A percentile compares a stretch with the other conserved stretches of the same genome.
These are phyloP conservation scores for Apiospora marii DNA, from an alignment of 2,329 filamentous ascomycete species.

Conservation along the genomic window DNA sequence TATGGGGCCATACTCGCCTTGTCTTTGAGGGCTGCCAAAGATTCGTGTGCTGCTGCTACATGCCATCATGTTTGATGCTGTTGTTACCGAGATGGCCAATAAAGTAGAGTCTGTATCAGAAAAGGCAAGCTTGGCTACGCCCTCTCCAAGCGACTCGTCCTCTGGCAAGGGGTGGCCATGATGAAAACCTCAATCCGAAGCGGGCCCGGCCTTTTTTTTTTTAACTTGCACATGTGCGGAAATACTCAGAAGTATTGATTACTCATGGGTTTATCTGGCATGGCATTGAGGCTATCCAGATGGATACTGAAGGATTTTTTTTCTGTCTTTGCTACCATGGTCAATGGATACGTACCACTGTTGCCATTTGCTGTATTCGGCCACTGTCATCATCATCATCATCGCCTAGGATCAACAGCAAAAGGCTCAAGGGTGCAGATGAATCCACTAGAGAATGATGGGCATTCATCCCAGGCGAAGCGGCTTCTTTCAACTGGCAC, in stretches of 20 bases:
- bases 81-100: conserved; percentile 8
- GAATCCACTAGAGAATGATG: conserved; percentile 21
- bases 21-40: conserved; percentile 5
- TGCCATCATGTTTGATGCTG: neutral
- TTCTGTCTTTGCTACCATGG: neutral
- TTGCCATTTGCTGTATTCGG: neutral
- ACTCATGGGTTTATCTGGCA: neutral
- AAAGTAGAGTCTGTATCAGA: conserved; percentile 13
- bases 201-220: neutral
- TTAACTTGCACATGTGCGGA: neutral
- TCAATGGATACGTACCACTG: neutral
- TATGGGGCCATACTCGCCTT: neutral
- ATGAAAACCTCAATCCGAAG: neutral
- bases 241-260: neutral
- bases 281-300: conserved; percentile 4
- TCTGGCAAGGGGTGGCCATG: neutral
- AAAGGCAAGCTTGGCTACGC: neutral
- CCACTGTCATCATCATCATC: conserved; percentile 7
- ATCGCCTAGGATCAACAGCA: conserved; percentile 9
- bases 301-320: neutral
- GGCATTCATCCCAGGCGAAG: conserved; percentile 25
- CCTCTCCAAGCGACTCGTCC: neutral
- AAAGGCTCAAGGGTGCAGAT: conserved; percentile 15
- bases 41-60: conserved; percentile 7
- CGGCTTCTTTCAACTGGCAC: conserved; percentile 25